Evolutionary conservation across 345 rosid species (phyloP).

Genomic region (Populus deltoides): DNA sequence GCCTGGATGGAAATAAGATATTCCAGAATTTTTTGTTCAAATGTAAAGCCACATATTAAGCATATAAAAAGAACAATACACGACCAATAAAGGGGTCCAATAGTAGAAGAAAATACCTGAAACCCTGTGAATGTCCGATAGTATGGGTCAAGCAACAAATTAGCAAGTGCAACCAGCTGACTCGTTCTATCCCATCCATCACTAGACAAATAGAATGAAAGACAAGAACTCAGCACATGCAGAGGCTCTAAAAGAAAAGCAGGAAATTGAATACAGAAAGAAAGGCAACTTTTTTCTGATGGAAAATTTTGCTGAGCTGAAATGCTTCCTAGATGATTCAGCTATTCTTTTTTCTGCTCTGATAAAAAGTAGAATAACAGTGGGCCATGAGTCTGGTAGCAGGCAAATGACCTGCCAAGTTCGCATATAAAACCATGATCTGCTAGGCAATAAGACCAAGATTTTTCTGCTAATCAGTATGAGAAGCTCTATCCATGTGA

Average conservation of each 20-base stretch:
- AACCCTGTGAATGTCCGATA: constrained; percentile 88
- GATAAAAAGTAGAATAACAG: neutral
- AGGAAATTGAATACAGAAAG: neutral
- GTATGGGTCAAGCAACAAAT: constrained; percentile 91
- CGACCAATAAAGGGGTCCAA: neutral
- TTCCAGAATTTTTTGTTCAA: neutral
- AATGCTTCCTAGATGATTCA: neutral
- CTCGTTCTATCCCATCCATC: constrained; percentile 99
- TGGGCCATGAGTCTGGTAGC: neutral
- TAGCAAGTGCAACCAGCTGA: constrained; percentile 91
- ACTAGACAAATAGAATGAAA: constrained; percentile 40
- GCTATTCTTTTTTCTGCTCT: neutral
- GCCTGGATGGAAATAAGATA: constrained; percentile 49
- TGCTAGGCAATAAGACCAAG: neutral
- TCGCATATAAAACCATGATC: neutral
- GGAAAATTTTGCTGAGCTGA: neutral
- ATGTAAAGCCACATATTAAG: constrained; percentile 3
- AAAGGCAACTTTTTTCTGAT: neutral
- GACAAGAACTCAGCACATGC: neutral
- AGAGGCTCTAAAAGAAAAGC: neutral
- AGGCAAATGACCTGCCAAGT: neutral
- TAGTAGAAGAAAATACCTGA: constrained; percentile 52
- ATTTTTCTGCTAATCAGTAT: neutral
- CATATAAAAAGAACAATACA: neutral
- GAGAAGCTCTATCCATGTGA: neutral